A percentile compares a stretch with the other conserved stretches of the same genome.
Evolutionary conservation across 73 alveolate genomes (phyloP).

Genomic region (Paramecium sexaurelia): DNA sequence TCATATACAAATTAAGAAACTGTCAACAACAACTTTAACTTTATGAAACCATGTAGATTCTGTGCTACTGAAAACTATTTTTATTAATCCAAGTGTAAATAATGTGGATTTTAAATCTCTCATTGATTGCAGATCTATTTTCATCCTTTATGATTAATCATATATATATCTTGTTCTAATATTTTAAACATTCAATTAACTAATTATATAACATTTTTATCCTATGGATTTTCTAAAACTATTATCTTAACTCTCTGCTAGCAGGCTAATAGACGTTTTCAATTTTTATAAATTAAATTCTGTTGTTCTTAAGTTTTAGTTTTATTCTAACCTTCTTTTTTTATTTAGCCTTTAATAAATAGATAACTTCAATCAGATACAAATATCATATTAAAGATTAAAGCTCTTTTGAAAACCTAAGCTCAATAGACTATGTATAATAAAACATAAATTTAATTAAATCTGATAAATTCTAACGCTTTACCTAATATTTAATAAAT

Average conservation of each 20-base stretch:
- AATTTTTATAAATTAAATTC: not conserved
- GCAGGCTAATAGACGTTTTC: not conserved
- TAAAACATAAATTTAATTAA: not conserved
- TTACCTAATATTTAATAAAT: not conserved
- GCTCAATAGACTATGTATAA: not conserved
- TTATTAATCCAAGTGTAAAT: conserved; percentile 20
- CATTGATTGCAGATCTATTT: not conserved
- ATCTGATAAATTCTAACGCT: not conserved
- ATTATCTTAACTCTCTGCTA: not conserved
- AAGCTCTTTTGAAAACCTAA: not conserved
- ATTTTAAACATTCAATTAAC: not conserved
- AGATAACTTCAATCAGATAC: not conserved
- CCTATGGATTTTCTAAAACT: not conserved
- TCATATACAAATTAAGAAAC: not conserved
- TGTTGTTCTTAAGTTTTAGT: not conserved
- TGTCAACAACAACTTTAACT: not conserved
- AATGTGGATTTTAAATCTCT: not conserved
- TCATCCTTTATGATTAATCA: not conserved
- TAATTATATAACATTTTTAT: not conserved
- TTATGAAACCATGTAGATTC: not conserved
- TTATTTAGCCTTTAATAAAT: no score
- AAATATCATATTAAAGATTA: not conserved
- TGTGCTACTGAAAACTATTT: conserved; percentile 24
- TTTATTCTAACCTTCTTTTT: not conserved
- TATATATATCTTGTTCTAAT: not conserved